phyloP scores from a whole-genome alignment of 1,284 basidiomycete species.

The Melampsora larici-populina region DNA sequence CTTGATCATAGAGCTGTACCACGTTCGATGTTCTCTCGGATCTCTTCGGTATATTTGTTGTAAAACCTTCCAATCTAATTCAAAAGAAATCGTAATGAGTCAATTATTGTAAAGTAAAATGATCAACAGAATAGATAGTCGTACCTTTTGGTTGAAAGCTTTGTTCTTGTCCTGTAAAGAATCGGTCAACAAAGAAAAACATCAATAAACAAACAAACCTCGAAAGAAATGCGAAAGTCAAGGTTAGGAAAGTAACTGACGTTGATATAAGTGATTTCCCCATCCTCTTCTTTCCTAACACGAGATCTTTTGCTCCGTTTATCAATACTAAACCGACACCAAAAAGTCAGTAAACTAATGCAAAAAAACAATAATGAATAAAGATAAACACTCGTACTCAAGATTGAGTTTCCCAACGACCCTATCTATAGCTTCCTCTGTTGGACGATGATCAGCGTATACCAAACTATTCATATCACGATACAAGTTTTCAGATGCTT shows the following conservation, averaged over 20 bases:
- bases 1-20: slow-evolving; percentile 72
- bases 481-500: slow-evolving; percentile 69
- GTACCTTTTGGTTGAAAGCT: slow-evolving; percentile 98
- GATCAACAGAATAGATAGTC: slow-evolving; percentile 41
- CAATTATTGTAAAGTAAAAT: not conserved
- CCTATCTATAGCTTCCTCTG: slow-evolving; percentile 88
- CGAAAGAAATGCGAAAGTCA: not conserved
- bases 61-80: slow-evolving; percentile 85
- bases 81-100: not conserved
- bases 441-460: slow-evolving; percentile 80
- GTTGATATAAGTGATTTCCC: slow-evolving; percentile 98
- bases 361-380: not conserved
- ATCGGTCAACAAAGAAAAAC: not conserved
- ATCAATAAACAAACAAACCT: too few species aligned
- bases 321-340: slow-evolving; percentile 63
- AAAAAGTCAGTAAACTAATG: slow-evolving; percentile 7
- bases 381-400: slow-evolving; percentile 65
- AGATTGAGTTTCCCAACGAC: slow-evolving; percentile 86
- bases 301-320: slow-evolving; percentile 81
- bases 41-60: slow-evolving; percentile 94
- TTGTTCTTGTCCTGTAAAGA: slow-evolving; percentile 62
- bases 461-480: slow-evolving; percentile 82
- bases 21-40: slow-evolving; percentile 89
- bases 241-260: slow-evolving; percentile 59
- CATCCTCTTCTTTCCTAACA: slow-evolving; percentile 86